Evolutionary conservation across 2,329 filamentous ascomycete genomes (phyloP).

Genomic region (Penicillium sp.): DNA sequence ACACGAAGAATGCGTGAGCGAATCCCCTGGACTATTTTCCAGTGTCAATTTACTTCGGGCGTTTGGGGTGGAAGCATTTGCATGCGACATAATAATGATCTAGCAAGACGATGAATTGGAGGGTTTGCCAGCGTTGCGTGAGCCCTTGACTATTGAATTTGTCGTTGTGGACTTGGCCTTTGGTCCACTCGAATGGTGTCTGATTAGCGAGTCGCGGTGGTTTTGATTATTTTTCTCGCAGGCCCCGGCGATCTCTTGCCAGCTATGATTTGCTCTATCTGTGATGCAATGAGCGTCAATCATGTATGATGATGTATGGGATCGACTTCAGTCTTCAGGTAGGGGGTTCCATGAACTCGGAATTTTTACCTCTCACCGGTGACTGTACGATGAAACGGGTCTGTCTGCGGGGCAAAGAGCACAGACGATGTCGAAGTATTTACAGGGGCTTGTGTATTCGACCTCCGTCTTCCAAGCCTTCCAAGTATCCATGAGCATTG

Average conservation of each 20-base stretch:
- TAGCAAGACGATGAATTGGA: slow-evolving; percentile 4
- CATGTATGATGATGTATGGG: neutral
- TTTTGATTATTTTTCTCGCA: neutral
- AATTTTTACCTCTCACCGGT: slow-evolving; percentile 6
- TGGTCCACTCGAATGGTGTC: neutral
- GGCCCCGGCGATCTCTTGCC: neutral
- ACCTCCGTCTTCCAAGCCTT: neutral
- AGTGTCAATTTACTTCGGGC: slow-evolving; percentile 4
- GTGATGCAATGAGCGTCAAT: neutral
- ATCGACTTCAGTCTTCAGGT: neutral
- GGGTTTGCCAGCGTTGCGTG: slow-evolving; percentile 1
- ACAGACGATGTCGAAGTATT: slow-evolving; percentile 6
- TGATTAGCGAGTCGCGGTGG: neutral
- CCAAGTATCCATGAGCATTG: slow-evolving; percentile 2
- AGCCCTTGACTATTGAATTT: neutral
- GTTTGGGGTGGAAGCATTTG: slow-evolving; percentile 9
- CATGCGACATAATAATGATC: slow-evolving; percentile 10
- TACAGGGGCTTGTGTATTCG: slow-evolving; percentile 1
- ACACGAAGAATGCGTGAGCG: slow-evolving; percentile 69
- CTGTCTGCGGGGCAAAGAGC: slow-evolving; percentile 8
- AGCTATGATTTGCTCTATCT: slow-evolving; percentile 2
- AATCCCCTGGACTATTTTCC: slow-evolving; percentile 1
- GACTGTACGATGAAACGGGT: slow-evolving; percentile 2
- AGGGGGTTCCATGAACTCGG: neutral
- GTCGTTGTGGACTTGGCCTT: slow-evolving; percentile 2